Evolutionary conservation across 2,329 filamentous ascomycete genomes (phyloP).

Genomic region (Aspergillus pseudonomiae): DNA sequence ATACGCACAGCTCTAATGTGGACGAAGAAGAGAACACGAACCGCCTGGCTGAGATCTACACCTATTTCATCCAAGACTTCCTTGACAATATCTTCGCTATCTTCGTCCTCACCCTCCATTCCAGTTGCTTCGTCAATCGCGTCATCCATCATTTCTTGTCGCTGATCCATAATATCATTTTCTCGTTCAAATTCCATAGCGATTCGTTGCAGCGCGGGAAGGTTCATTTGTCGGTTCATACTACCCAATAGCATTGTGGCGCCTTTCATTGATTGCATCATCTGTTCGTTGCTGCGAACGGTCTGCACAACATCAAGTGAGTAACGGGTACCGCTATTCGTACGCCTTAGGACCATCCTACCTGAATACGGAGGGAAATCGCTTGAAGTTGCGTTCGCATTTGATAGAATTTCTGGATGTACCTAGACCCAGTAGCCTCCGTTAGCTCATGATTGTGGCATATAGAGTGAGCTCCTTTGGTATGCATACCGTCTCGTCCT

Average conservation of each 20-base stretch:
- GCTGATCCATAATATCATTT: conserved; percentile 98
- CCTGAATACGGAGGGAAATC: conserved; percentile 92
- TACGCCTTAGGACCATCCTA: conserved; percentile 44
- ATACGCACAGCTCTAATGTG: neutral
- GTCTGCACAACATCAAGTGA: conserved; percentile 62
- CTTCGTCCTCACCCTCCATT: conserved; percentile 79
- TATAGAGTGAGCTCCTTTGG: neutral
- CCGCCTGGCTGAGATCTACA: conserved; percentile 84
- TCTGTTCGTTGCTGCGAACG: conserved; percentile 96
- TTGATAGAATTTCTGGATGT: conserved; percentile 97
- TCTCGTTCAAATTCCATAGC: conserved; percentile 99
- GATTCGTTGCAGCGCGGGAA: conserved; percentile 91
- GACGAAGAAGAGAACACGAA: conserved; percentile 54
- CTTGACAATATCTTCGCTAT: conserved; percentile 95
- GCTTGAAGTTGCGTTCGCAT: conserved; percentile 98
- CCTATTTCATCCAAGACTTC: conserved; percentile 97
- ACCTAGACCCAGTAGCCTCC: conserved; percentile 54
- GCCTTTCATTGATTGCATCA: conserved; percentile 99
- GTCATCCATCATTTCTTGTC: conserved; percentile 99
- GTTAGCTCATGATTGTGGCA: conserved; percentile 1
- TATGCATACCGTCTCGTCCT: conserved; percentile 72
- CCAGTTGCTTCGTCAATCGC: conserved; percentile 97
- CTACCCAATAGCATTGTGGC: conserved; percentile 88
- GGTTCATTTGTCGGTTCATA: conserved; percentile 98
- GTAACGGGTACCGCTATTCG: neutral